Conservation (phyloP, 495 filamentous ascomycete species). For the Aspergillus taichungensis region DNA sequence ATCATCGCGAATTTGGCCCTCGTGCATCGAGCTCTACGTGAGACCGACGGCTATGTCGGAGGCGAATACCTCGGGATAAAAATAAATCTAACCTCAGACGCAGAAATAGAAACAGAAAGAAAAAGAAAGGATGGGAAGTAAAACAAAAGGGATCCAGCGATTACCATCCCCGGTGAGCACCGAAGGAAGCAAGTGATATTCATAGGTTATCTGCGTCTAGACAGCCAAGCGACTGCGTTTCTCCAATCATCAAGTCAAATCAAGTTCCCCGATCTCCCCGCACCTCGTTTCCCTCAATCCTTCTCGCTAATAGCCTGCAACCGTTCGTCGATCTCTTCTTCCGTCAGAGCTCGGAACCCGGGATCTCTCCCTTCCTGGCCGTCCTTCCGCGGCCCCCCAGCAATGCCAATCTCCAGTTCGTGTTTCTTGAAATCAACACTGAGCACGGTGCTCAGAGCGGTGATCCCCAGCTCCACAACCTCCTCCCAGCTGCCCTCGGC, state of each 20-base stretch:
- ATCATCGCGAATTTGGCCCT: background rate
- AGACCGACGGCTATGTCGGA: background rate
- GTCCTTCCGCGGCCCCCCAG: conserved; percentile 70
- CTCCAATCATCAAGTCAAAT: background rate
- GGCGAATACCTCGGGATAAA: background rate
- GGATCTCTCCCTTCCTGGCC: conserved; percentile 71
- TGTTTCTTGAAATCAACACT: conserved; percentile 99
- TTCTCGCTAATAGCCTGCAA: conserved; percentile 97
- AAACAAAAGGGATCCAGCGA: conserved; percentile 10
- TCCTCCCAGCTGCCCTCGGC: conserved; percentile 94
- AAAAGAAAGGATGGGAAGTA: conserved; percentile 12
- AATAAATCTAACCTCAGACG: conserved; percentile 9
- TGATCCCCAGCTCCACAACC: conserved; percentile 92
- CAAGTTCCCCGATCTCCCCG: background rate
- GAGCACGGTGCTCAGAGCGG: conserved; percentile 86
- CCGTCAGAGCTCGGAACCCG: conserved; percentile 79
- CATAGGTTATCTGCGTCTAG: conserved; percentile 16
- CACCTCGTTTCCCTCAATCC: conserved; percentile 50
- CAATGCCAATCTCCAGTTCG: conserved; percentile 95
- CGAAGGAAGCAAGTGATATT: conserved; percentile 6
- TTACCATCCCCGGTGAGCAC: background rate
- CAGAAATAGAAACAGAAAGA: conserved; percentile 10
- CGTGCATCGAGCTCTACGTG: background rate
- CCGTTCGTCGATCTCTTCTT: conserved; percentile 97
- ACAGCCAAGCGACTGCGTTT: conserved; percentile 1